Base-by-base conservation (phyloP, 805 yeast species). In the Candida pseudoglaebosa region DNA sequence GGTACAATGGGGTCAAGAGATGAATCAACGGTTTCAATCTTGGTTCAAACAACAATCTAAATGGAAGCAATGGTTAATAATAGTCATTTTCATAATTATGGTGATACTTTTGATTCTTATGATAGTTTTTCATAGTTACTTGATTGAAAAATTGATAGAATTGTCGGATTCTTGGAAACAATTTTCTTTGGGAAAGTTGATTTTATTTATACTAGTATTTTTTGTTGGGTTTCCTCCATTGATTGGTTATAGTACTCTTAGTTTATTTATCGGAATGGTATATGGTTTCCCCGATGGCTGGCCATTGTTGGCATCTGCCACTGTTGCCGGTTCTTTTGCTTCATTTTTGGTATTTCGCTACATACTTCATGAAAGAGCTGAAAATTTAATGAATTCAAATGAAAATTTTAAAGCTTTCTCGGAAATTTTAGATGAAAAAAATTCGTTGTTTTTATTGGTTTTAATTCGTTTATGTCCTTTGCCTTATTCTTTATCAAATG, bases 401-500 rank as follows among this genome's bases (percentile, higher is more conserved):
- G 76, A 75, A 39, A 78, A 75, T 43, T 78, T 93, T 46, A 74
- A 80, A 46, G 87, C 95, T 0, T 75, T 93, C 45, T 73, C 86
- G 0, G 78, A 81, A 39, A 84, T 87, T 4, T 59, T 91, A 42
- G 78, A 74, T 48, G 95, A 87, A 41, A 75, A 77, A 39, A 82
- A 83, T 47, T 58, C 68, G 14, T 73, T 89, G 41, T 57, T 80
- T 46, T 61, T 93, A 17, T 60, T 91, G 38, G 75, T 84, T 37
- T 67, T 91, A 54, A 73, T 91, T 20, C 70, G 97, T 39, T 59
- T 91, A 41, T 88, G 96, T 49, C 99, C 99, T 0, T 73, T 91
- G 51, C 98, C 98, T 0, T 93, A 89, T 56, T 88, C 96, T 2
- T 65, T 91, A 22, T 82, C 93, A 0, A 91, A 91, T 53, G 97